Percentiles rank a stretch among this genome's conserved stretches.
phyloP scores from a whole-genome alignment of 805 yeast genomes.

The Cyberlindnera mycetangii region DNA sequence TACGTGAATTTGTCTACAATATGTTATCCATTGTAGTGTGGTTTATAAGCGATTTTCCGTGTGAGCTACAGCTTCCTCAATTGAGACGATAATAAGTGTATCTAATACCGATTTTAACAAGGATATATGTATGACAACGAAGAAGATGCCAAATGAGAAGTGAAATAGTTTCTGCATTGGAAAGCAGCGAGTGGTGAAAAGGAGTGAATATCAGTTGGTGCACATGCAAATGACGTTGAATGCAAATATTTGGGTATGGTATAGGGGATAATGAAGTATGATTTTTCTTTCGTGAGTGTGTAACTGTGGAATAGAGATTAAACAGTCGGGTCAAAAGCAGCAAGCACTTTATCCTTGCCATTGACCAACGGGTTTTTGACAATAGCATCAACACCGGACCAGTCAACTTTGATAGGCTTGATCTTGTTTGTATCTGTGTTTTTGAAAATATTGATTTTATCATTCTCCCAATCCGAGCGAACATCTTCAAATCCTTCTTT shows the following conservation, averaged over 20 bases:
- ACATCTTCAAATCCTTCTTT: slow-evolving; percentile 78
- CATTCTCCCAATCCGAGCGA: slow-evolving; percentile 68
- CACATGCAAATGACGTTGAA: slow-evolving; percentile 3
- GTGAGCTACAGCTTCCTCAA: no score
- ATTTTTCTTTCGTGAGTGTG: no score
- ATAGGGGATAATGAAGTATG: no score
- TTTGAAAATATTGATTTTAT: slow-evolving; percentile 67
- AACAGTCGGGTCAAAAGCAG: slow-evolving; percentile 29
- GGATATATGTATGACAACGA: no score
- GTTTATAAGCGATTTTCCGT: no score
- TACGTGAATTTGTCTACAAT: no score
- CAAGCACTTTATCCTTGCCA: slow-evolving; percentile 28
- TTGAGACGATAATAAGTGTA: no score
- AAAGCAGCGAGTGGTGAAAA: neutral
- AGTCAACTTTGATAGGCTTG: slow-evolving; percentile 58
- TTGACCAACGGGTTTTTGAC: slow-evolving; percentile 20
- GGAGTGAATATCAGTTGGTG: neutral
- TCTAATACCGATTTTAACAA: no score
- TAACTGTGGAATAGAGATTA: slow-evolving; percentile 1
- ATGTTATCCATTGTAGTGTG: no score
- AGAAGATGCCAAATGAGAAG: no score
- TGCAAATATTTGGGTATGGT: neutral
- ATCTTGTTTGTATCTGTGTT: slow-evolving; percentile 63
- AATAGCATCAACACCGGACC: slow-evolving; percentile 57
- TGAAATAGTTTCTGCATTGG: no score